Percentiles rank a stretch among this genome's conserved stretches.
Conservation (phyloP, 768 basidiomycete species). For the Asterophora lycoperdoides region DNA sequence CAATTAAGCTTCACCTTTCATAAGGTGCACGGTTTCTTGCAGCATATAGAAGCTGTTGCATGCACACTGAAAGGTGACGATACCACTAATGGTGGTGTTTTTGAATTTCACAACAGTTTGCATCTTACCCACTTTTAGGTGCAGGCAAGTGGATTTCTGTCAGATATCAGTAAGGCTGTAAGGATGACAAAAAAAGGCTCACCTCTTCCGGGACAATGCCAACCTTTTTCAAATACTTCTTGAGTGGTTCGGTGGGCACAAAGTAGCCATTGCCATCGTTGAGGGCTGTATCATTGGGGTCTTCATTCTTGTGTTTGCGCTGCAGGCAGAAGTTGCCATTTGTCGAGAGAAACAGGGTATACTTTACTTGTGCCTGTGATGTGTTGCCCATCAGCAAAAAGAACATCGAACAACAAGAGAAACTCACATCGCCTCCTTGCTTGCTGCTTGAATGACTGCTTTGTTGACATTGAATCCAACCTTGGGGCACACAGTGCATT, state of each 20-base stretch:
- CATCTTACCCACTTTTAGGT: slow-evolving; percentile 22
- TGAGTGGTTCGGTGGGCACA: slow-evolving; percentile 12
- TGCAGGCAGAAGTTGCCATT: slow-evolving; percentile 27
- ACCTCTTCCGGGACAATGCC: background rate
- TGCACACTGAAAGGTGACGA: slow-evolving; percentile 26
- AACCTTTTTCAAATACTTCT: slow-evolving; percentile 14
- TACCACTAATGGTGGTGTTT: no score
- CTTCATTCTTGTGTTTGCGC: slow-evolving; percentile 22
- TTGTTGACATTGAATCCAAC: slow-evolving; percentile 2
- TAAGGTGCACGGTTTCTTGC: slow-evolving; percentile 22
- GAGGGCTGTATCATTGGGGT: slow-evolving; percentile 26
- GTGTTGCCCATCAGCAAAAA: background rate
- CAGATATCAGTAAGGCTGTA: background rate
- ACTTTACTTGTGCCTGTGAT: slow-evolving; percentile 23
- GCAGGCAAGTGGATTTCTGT: slow-evolving; percentile 21
- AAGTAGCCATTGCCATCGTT: slow-evolving; percentile 24
- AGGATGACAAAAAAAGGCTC: background rate
- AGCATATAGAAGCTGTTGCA: slow-evolving; percentile 24
- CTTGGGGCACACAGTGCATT: slow-evolving; percentile 1
- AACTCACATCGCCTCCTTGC: background rate
- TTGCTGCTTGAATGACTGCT: background rate
- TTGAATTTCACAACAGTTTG: slow-evolving; percentile 27
- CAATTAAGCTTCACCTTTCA: slow-evolving; percentile 26
- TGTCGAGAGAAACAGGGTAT: slow-evolving; percentile 22
- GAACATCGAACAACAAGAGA: no score